Evolutionary conservation across 805 yeast species (phyloP), one percentile per base, ranked within the genome.

Genomic region (Ogataea thermomethanolica): DNA sequence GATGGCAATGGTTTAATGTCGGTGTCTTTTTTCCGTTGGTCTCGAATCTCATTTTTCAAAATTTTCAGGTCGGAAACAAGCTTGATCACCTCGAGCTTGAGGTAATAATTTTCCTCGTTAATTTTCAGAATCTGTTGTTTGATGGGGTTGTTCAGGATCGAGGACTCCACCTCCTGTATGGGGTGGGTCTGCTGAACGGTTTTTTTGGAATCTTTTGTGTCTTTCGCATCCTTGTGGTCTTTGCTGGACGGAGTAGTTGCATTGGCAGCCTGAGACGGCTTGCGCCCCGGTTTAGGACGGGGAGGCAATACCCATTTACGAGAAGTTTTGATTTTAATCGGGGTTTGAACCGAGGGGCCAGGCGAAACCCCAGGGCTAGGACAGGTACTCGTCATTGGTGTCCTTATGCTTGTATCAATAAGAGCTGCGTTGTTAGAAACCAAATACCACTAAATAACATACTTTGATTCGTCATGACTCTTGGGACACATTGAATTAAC

Each of bases 241-340:
- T 41, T 39, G 20, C 17, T 10, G 12, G 27, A 30, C 30, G 30
- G 41, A 1, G 29, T 14, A 9, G 15, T 29, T 10, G 37, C 1
- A 15, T 13, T 25, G 15, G 34, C 33, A 14, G 45, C 41, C 27
- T 48, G 51, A n/a, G 53, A 57, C 3, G 79, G 80, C 49, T 76
- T 77, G 36, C 81, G 64, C 14, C 84, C 85, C 0, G 85, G 84
- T 49, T 84, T 81, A 20, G 95, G 93, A 49, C 93, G 69, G 8
- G 95, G 95, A 3, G 95, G 95, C 23, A 84, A 65, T 7, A 83
- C 89, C 90, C 93, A 87, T 55, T 78, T 80, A 55, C 82, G 82
- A 37, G 89, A 81, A 1, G 91, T 81, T 51, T 71, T 77, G 39
- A 72, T 69, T 34, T 55, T 57, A 29, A 59, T 55, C 2, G 55